A percentile compares a stretch with the other conserved stretches of the same genome.
Evolutionary conservation across 2,329 filamentous ascomycete species (phyloP).

Genomic region (Dothideomycetes sp.): DNA sequence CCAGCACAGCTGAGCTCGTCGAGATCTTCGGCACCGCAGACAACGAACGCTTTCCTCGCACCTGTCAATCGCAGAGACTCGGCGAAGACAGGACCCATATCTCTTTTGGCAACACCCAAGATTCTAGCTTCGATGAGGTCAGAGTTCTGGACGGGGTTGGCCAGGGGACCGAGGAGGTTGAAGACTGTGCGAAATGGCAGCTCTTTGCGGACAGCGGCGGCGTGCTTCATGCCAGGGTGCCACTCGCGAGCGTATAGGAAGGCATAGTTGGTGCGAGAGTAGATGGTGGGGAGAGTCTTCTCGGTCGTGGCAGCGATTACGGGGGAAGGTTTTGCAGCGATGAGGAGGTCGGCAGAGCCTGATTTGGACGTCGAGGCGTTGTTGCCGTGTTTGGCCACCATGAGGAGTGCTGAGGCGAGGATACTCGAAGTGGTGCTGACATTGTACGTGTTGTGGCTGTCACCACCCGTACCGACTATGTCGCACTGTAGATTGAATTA

Average conservation of each 20-base stretch:
- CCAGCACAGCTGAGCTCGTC: constrained; percentile 94
- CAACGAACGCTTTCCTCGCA: constrained; percentile 73
- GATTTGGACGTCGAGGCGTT: constrained; percentile 91
- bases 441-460: constrained; percentile 96
- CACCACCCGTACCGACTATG: constrained; percentile 94
- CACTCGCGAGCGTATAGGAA: constrained; percentile 96
- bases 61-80: constrained; percentile 72
- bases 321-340: constrained; percentile 59
- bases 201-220: constrained; percentile 74
- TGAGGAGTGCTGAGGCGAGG: constrained; percentile 72
- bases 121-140: constrained; percentile 71
- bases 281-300: constrained; percentile 60
- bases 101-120: constrained; percentile 82
- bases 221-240: constrained; percentile 88
- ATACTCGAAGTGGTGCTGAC: constrained; percentile 94
- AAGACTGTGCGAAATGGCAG: constrained; percentile 95
- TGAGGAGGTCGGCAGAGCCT: constrained; percentile 85
- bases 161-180: constrained; percentile 87
- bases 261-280: constrained; percentile 75
- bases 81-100: constrained; percentile 80
- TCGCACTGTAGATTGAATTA: constrained; percentile 50
- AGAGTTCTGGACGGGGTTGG: constrained; percentile 76
- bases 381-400: constrained; percentile 93
- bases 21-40: constrained; percentile 89
- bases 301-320: constrained; percentile 67